A percentile compares a stretch with the other conserved stretches of the same genome.
Conservation (phyloP, 2,329 filamentous ascomycete genomes). For the Leptographium wingfieldii region DNA sequence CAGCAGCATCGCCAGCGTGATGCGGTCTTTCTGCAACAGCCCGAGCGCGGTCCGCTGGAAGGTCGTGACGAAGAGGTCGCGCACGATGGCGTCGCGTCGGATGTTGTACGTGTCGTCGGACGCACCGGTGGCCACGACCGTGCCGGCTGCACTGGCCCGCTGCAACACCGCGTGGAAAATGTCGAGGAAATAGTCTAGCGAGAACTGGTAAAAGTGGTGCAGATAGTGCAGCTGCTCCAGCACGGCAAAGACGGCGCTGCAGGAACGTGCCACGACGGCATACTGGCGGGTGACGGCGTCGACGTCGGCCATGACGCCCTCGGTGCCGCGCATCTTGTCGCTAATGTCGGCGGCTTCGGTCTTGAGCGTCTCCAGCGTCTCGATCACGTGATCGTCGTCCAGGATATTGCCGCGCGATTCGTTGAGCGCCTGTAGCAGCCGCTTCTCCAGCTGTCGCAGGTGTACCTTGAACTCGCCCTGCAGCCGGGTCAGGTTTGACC, state of each 20-base stretch:
- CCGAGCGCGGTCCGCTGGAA: constrained; percentile 92
- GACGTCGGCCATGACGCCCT: constrained; percentile 96
- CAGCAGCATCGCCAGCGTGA: constrained; percentile 88
- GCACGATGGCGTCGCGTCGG: constrained; percentile 81
- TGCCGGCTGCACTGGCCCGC: background rate
- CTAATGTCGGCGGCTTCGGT: constrained; percentile 95
- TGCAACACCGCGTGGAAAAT: constrained; percentile 92
- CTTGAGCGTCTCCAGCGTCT: constrained; percentile 95
- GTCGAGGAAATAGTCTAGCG: constrained; percentile 91
- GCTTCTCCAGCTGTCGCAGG: constrained; percentile 87
- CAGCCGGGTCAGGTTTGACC: constrained; percentile 95
- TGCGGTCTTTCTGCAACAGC: constrained; percentile 82
- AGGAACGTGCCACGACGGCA: constrained; percentile 82
- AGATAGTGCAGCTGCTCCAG: constrained; percentile 95
- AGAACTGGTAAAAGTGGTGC: constrained; percentile 99
- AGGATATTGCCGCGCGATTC: constrained; percentile 96
- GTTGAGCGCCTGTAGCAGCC: constrained; percentile 85
- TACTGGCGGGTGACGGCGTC: constrained; percentile 93
- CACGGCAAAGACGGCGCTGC: constrained; percentile 94
- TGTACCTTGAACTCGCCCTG: constrained; percentile 99
- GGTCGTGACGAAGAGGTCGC: constrained; percentile 78
- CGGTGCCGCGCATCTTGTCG: constrained; percentile 88
- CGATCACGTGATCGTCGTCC: constrained; percentile 95
- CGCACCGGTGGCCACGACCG: no score
- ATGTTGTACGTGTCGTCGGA: constrained; percentile 39